Evolutionary conservation across 140 eudicot species (phyloP), one percentile per base, ranked within the genome.

Genomic region (Senecio squalidus): DNA sequence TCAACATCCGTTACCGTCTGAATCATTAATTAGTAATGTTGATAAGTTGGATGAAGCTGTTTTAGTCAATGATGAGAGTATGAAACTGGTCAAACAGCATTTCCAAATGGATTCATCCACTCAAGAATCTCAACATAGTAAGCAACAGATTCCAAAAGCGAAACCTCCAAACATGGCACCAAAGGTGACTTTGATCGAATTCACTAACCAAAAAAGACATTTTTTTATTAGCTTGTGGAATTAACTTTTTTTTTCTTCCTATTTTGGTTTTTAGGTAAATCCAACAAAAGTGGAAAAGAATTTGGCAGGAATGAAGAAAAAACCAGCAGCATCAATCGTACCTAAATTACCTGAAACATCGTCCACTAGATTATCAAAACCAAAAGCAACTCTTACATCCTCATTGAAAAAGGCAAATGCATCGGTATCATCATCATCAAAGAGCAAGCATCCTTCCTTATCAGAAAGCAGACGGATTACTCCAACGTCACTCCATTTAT

Each of bases 401-500:
- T 68, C 82, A 14, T 41, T 20, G 25, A 84, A 80, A 74, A 80
- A 83, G 73, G 24, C 57, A 54, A 75, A 50, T 60, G 73, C 68
- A 7, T 60, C 80, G 9, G 31, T 64, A 24, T 30, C 47, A 34
- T 25, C 81, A 22, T 58, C 74, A 26, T 69, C 76, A 21, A 80
- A 71, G 54, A 76, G 70, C 78, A 83, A 74, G 67, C 65, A 18
- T 66, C 47, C 60, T 43, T 57, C 63, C 13, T 36, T 28, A 40
- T 73, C 76, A 11, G 78, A 78, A 64, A 74, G 58, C 77, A 77
- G 51, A 69, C 78, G 59, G 40, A 54, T 65, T 8, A 46, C 76
- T 57, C 84, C 96, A 14, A 73, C 81, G 49, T 80, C 89, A 6
- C 72, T 82, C 41, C 89, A 87, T 73, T 77, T 79, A 84, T 92